Evolutionary conservation across 257 asterid genomes (phyloP), one percentile per base, ranked within the genome.

Genomic region (Ocimum tenuiflorum): DNA sequence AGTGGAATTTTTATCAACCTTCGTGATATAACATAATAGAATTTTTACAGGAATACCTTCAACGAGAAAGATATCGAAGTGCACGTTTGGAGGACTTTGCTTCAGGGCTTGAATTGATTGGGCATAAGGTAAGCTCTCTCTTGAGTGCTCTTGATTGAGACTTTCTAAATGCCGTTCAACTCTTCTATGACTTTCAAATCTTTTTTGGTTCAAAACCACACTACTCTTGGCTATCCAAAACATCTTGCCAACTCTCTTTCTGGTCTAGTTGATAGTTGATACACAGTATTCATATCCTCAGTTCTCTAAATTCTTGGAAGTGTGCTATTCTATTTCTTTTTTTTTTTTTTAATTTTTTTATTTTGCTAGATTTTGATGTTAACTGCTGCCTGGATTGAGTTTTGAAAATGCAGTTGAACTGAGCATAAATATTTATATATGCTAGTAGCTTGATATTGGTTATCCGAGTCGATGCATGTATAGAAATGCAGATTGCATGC

Each of bases 61-160:
- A 84, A 81, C 87, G 96, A 50, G 99, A 94, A 73, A 86, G 95
- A 82, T 75, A 84, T 53, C 95, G 96, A 71, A 79, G 95, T 77
- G 99, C 99, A 71, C 96, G 87, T 63, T 73, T 94, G 82, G 97
- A 88, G 77, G 86, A 82, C 75, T 94, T 94, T 78, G 95, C 97
- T 68, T 81, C 96, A 5, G 99, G 95, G 63, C 94, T 94, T 74
- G 96, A 91, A 82, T 77, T 90, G 81, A 90, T 94, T 73, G 91
- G 95, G 67, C 95, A 88, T 76, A 94, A 94, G 99, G 99, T 94
- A 83, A 38, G 33, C n/a, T 24, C 73, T 53, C 22, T 53, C 9
- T 58, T 31, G 45, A 35, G 31, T 18, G 12, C 31, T 17, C 46
- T 68, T 57, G 52, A 14, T 43, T 58, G 33, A 47, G 58, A 60